Base-by-base conservation (phyloP, 257 asterid genomes). In the Ehretia macrophylla region DNA sequence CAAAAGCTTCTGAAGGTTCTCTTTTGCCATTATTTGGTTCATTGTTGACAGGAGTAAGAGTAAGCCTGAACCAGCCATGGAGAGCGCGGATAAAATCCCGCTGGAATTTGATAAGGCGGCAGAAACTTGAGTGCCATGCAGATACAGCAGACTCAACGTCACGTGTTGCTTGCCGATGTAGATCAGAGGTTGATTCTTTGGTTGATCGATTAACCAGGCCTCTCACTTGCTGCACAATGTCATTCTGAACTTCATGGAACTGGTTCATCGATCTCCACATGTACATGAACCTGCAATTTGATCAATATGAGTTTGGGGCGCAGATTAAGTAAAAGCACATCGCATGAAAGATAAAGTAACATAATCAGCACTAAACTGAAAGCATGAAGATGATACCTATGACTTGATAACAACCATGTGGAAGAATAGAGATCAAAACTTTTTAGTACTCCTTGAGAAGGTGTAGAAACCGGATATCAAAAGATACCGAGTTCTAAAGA, bases 251-350 rank as follows among this genome's bases (percentile, higher is more conserved):
- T 65, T 82, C 90, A 59, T 93, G 99, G 55, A 68, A 86, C 77
- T 80, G 96, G 35, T 86, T 87, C 97, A 93, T 93, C 38, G 96
- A 85, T 83, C 76, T 81, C 99, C 99, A 93, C 99, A 86, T 93
- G 82, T 93, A 93, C 99, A 86, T 93, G 83, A 89, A 89, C 77
- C 99, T 93, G 81, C 66, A 69, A 17, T 22, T 59, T 1, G 49
- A 64, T 60, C 55, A 52, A 75, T 20, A 35, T 2, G 8, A 42
- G 8, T 10, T 42, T 59, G 55, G 65, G 60, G 38, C 42, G 14
- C 56, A 52, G 39, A 46, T 32, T 0, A 37, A 58, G 60, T 51
- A 21, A 11, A 18, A 51, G 23, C 14, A 32, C 46, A 32, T 16
- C 9, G 58, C 27, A 60, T 32, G 32, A 23, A 60, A 52, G 38